Evolutionary conservation across 1,284 basidiomycete species (phyloP), one percentile per base, ranked within the genome.

Genomic region (Rhodotorula sp.): DNA sequence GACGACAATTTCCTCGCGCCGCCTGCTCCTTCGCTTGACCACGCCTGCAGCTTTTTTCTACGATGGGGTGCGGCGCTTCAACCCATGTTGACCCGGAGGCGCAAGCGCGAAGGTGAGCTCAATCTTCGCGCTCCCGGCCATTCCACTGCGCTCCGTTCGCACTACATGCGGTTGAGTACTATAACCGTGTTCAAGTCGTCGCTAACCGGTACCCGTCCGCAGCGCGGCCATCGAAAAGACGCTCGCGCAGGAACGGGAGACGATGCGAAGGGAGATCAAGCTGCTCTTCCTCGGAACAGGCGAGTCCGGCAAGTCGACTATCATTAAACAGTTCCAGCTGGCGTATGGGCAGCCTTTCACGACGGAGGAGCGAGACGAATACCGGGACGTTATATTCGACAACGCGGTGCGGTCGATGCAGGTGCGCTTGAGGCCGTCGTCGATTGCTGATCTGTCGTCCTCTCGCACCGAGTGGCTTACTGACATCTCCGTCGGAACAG

Each of bases 241-340:
- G 60, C 72, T 79, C 40, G 77, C 76, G 51, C 76, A 76, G 65
- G 78, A 79, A 62, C 71, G 76, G 9, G 65, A 77, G 30, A 75
- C 75, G 18, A 73, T 75, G 56, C 73, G 71, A 61, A 73, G 59
- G 2, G 58, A 66, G 46, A 53, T 66, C 59, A 66, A 60, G 40
- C 54, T 59, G 60, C n/a, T 67, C 5, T 54, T 62, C 50, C 46
- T 55, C n/a, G 78, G 79, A 28, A 79, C 80, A 4, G 80, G 80
- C 68, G 79, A 80, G 68, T 76, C 75, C 22, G 79, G 79, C 62
- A 80, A 80, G 69, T 78, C 78, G 24, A 80, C 79, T 18, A 78
- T 80, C 56, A 70, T 79, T 63, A 80, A 80, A 60, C 68, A 69
- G 47, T 62, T 65, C 56, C 60, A 59, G 28, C 44, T 69, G 0